Evolutionary conservation across 805 yeast species (phyloP).

Genomic region (Candida nitratophila): DNA sequence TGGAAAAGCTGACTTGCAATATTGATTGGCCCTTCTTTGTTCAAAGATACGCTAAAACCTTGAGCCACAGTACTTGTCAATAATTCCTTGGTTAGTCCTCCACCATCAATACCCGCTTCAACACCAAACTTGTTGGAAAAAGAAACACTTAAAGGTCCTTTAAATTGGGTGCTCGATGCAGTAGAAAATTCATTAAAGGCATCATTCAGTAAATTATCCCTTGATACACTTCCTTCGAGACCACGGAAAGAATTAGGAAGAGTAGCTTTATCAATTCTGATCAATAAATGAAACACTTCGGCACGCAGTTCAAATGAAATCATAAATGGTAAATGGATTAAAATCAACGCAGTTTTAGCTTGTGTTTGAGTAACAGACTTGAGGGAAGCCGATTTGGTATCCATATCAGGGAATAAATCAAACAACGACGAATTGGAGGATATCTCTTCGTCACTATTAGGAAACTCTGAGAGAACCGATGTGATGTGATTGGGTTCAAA

Average conservation of each 20-base stretch:
- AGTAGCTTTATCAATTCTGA: slow-evolving; percentile 42
- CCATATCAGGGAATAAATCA: background rate
- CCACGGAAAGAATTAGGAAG: slow-evolving; percentile 12
- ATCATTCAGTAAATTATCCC: slow-evolving; percentile 69
- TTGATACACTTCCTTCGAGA: slow-evolving; percentile 45
- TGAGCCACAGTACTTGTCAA: slow-evolving; percentile 64
- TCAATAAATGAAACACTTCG: slow-evolving; percentile 56
- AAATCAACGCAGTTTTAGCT: slow-evolving; percentile 39
- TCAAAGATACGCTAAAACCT: slow-evolving; percentile 45
- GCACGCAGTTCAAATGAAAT: slow-evolving; percentile 73
- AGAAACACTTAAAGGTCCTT: slow-evolving; percentile 50
- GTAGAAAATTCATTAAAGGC: slow-evolving; percentile 55
- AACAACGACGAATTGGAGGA: background rate
- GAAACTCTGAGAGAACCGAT: background rate
- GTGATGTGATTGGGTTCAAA: slow-evolving; percentile 6
- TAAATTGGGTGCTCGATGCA: slow-evolving; percentile 46
- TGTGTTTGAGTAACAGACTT: background rate
- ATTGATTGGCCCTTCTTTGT: slow-evolving; percentile 8
- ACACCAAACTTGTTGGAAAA: slow-evolving; percentile 68
- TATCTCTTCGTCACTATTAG: background rate
- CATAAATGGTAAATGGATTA: slow-evolving; percentile 69
- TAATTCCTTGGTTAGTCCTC: slow-evolving; percentile 91
- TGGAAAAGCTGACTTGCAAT: slow-evolving; percentile 5
- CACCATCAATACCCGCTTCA: slow-evolving; percentile 95
- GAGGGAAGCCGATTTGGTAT: too few relatives aligned